Evolutionary conservation across 2,329 filamentous ascomycete species (phyloP).

Genomic region (Pezicula radicicola): DNA sequence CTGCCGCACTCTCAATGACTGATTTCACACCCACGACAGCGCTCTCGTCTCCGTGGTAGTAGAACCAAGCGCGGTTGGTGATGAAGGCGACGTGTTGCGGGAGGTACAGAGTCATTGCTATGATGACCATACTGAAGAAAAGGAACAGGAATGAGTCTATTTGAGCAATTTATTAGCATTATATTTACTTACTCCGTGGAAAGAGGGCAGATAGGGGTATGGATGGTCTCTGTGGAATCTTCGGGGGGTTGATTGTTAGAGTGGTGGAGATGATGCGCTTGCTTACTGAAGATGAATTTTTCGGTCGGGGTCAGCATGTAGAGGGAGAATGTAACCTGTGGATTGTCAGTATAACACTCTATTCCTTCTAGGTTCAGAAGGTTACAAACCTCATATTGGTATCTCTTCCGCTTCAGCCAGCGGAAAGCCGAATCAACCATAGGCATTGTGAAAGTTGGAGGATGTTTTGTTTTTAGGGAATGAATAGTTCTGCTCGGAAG

Average conservation of each 20-base stretch:
- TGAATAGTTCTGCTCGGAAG: too few species aligned
- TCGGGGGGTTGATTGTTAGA: neutral
- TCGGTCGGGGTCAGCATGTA: slow-evolving; percentile 98
- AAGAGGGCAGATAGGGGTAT: neutral
- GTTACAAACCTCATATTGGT: slow-evolving; percentile 74
- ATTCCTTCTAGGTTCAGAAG: neutral
- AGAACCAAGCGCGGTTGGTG: slow-evolving; percentile 86
- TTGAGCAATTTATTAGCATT: slow-evolving; percentile 2
- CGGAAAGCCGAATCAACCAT: slow-evolving; percentile 52
- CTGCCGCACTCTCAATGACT: slow-evolving; percentile 13
- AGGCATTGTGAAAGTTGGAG: slow-evolving; percentile 19
- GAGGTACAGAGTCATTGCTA: slow-evolving; percentile 87
- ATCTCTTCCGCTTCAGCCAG: slow-evolving; percentile 92
- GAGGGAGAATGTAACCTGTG: slow-evolving; percentile 91
- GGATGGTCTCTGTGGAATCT: neutral
- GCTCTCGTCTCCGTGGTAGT: slow-evolving; percentile 79
- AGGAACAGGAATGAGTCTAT: slow-evolving; percentile 90
- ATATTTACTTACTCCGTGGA: too few species aligned
- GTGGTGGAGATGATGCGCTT: slow-evolving; percentile 1
- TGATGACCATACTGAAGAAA: slow-evolving; percentile 79
- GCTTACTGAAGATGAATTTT: slow-evolving; percentile 94
- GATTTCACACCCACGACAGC: slow-evolving; percentile 22
- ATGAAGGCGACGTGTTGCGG: slow-evolving; percentile 86
- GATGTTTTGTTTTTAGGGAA: too few species aligned
- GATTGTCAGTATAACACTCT: slow-evolving; percentile 60